Evolutionary conservation across 2,329 filamentous ascomycete genomes (phyloP).

Genomic region (Neonectria faginata): DNA sequence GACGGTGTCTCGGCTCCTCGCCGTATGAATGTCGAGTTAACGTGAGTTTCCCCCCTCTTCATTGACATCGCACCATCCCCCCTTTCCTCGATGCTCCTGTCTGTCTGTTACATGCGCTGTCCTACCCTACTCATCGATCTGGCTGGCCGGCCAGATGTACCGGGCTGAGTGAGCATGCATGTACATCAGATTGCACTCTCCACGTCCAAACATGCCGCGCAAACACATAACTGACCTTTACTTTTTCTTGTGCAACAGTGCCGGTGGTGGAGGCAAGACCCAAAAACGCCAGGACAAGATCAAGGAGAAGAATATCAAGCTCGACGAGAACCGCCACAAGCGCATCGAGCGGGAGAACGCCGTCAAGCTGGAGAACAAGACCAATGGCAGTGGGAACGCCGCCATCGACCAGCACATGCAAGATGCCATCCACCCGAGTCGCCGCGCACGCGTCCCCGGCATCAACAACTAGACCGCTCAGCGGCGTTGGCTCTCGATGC

Average conservation of each 20-base stretch:
- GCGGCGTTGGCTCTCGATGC: not conserved
- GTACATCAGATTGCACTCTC: constrained; percentile 5
- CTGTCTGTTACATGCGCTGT: constrained; percentile 8
- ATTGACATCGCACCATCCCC: constrained; percentile 12
- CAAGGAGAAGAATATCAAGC: constrained; percentile 84
- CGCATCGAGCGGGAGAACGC: constrained; percentile 61
- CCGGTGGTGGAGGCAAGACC: constrained; percentile 86
- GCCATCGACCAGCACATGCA: constrained; percentile 48
- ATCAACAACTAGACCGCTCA: constrained; percentile 24
- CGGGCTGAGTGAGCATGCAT: constrained; percentile 12
- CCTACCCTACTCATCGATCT: constrained; percentile 7
- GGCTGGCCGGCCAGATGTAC: constrained; percentile 7
- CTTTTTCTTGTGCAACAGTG: constrained; percentile 60
- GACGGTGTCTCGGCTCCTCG: constrained; percentile 67
- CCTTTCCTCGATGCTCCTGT: not conserved
- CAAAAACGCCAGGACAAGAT: constrained; percentile 80
- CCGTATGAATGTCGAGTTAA: constrained; percentile 93
- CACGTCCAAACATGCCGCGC: not conserved
- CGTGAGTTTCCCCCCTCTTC: constrained; percentile 63
- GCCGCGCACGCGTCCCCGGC: constrained; percentile 52
- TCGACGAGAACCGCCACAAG: constrained; percentile 73
- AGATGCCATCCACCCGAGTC: constrained; percentile 64
- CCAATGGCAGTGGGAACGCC: constrained; percentile 36
- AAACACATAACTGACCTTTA: constrained; percentile 16
- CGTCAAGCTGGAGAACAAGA: constrained; percentile 47